Conservation (phyloP, 805 yeast species). For the Komagataella mondaviorum region DNA sequence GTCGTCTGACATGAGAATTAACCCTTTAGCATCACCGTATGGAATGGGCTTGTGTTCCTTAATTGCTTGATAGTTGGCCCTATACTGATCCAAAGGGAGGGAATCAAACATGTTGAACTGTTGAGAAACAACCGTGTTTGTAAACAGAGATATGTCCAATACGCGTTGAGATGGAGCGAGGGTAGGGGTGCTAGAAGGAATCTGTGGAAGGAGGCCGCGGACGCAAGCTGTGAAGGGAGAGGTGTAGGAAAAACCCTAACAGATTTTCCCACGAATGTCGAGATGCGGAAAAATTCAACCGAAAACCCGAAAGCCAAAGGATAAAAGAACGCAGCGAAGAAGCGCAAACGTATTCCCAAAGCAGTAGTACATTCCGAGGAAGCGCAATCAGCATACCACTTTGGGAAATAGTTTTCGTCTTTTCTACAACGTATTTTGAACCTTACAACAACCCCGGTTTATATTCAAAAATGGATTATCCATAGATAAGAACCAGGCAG, state of each 20-base stretch:
- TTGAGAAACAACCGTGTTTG: not conserved
- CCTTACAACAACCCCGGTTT: not conserved
- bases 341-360: not conserved
- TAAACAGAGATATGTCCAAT: not conserved
- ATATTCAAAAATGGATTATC: not conserved
- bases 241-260: too few relatives aligned
- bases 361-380: not conserved
- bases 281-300: too few relatives aligned
- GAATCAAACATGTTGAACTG: constrained; percentile 13
- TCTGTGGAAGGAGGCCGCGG: not conserved
- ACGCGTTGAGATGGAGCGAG: not conserved
- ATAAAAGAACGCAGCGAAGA: too few relatives aligned
- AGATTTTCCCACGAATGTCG: too few relatives aligned
- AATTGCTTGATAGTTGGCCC: constrained; percentile 14
- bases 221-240: not conserved
- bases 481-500: not conserved
- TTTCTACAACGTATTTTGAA: not conserved
- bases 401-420: not conserved
- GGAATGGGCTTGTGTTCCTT: constrained; percentile 13
- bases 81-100: constrained; percentile 14
- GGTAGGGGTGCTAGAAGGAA: not conserved
- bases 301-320: not conserved
- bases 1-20: constrained; percentile 9
- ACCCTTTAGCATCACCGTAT: constrained; percentile 16
- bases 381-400: not conserved